Base-by-base conservation (phyloP, 176 grass and related monocot species). In the Oryza officinalis region DNA sequence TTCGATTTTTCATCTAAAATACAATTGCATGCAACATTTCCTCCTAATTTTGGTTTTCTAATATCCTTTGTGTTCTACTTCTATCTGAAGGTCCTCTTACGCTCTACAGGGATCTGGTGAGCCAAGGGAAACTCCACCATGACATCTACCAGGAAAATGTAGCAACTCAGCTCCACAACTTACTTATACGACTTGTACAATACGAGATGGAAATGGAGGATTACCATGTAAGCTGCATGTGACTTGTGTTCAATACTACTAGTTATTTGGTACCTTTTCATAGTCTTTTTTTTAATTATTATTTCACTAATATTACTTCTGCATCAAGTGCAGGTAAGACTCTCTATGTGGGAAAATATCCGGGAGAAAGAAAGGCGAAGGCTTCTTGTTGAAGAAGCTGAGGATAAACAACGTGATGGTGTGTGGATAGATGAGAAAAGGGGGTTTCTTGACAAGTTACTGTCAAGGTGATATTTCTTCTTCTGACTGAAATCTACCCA, bases 201-300 rank as follows among this genome's bases (percentile, higher is more conserved):
- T 95, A 98, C 28, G 93, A 95, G 84, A 93, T 86, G 87, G 87
- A 95, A 63, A 98, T 98, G 96, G 93, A 98, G 81, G 92, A 95
- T 80, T 98, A 98, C 87, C 92, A 98, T 93, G 96, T 98, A 87
- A 87, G 57, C 63, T 66, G 13, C 17, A 64, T n/a, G 27, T 30
- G 8, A 8, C 41, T 22, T 5, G 52, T 70, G 61, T 15, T 61
- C n/a, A 20, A 18, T 33, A 69, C 4, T n/a, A n/a, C 3, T 25
- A 63, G 12, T 15, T 31, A 8, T 63, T 47, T 31, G 3, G 20
- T n/a, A 61, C 30, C 54, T 41, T 61, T n/a, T n/a, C 17, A 20
- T 33, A 33, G 57, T 28, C 65, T 50, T 18, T n/a, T n/a, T n/a
- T n/a, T n/a, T n/a, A n/a, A n/a, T n/a, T n/a, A n/a, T n/a, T n/a